Evolutionary conservation across 148 eudicot species (phyloP), one percentile per base, ranked within the genome.

Genomic region (Vaccinium corymbosum): DNA sequence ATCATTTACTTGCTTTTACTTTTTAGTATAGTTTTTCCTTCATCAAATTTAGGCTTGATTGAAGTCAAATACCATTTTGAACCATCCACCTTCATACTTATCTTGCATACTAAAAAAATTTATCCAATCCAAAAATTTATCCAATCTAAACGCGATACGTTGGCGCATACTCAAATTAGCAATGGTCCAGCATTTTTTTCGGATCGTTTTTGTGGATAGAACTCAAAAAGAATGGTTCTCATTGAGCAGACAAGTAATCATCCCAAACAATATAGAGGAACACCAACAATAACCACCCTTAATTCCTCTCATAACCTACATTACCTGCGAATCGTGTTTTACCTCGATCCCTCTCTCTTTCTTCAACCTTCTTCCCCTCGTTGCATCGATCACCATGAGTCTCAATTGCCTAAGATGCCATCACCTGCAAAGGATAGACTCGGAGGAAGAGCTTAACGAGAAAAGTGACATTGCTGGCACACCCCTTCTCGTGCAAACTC

Each of bases 321-420:
- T 20, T 10, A 46, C 52, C 13, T 6, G 38, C 59, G 12, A 38
- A 20, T n/a, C 27, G 38, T 35, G 11, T 14, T 55, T 61, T 29
- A 32, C 9, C 81, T 29, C n/a, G 15, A 46, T 12, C 17, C 20
- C 52, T 57, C 32, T 32, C 82, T 59, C 17, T 11, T 15, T n/a
- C 11, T 1, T n/a, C 55, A 76, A 76, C 20, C 66, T 79, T 79
- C 81, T 55, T 29, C 64, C 29, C 29, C 32, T 42, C 20, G 16
- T n/a, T 57, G 51, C 61, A 61, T 32, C 38, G 38, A 35, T 35
- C n/a, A 49, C 32, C 20, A 86, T 87, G 87, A 87, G 70, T 84
- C 83, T 89, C 38, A 90, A 88, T 87, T 90, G 92, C 86, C 27
- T 88, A 75, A 81, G 70, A 52, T 83, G 88, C 48, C 85, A 86